These are phyloP conservation scores for Linnemannia schmuckeri DNA, from an alignment of 192 early-diverging fungal species.

Conservation along the genomic window DNA sequence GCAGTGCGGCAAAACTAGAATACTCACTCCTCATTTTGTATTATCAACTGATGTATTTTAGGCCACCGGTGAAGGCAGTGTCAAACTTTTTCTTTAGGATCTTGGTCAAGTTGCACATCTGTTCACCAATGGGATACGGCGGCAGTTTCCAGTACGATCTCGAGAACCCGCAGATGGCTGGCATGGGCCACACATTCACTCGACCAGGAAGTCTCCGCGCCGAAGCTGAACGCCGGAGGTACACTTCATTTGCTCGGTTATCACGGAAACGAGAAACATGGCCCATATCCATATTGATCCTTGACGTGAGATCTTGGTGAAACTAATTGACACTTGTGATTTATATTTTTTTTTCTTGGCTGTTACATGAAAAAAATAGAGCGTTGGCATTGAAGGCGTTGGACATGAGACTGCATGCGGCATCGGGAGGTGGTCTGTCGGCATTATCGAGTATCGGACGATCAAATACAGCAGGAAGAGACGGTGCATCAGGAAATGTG, in stretches of 20 bases:
- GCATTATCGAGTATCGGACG: background rate
- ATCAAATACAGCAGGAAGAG: background rate
- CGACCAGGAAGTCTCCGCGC: conserved; percentile 66
- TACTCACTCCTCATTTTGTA: conserved; percentile 5
- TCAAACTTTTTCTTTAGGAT: conserved; percentile 73
- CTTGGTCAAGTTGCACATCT: conserved; percentile 67
- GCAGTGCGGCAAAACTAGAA: too few species aligned
- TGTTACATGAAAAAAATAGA: conserved; percentile 42
- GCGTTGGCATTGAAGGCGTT: conserved; percentile 76
- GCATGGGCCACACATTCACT: conserved; percentile 53
- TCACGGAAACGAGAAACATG: too few species aligned
- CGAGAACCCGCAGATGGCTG: conserved; percentile 56
- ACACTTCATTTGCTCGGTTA: background rate
- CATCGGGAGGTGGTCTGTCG: conserved; percentile 11
- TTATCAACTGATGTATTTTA: conserved; percentile 23
- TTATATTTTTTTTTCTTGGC: conserved; percentile 1
- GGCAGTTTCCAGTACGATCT: conserved; percentile 57
- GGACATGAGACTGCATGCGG: conserved; percentile 68
- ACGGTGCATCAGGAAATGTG: background rate
- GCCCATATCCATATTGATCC: too few species aligned
- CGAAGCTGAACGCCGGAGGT: conserved; percentile 79
- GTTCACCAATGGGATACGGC: conserved; percentile 61
- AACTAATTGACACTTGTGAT: too few species aligned
- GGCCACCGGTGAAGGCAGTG: conserved; percentile 72
- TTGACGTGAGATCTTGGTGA: too few species aligned